These are phyloP conservation scores for Epichloe scottii DNA, from an alignment of 2,329 filamentous ascomycete genomes.

Conservation along the genomic window DNA sequence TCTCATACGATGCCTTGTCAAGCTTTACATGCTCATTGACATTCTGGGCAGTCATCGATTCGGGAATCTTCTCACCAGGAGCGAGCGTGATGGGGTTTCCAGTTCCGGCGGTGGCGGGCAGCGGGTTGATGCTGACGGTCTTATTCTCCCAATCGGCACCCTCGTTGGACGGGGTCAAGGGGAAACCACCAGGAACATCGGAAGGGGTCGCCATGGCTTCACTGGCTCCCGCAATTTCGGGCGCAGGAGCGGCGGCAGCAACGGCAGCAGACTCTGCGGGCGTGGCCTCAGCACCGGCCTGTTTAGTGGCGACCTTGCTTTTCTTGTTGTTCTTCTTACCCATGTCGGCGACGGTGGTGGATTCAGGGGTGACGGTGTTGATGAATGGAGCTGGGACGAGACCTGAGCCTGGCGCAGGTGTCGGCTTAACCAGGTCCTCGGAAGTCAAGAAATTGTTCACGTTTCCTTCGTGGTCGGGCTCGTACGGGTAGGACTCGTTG, in stretches of 20 bases:
- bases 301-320: slow-evolving; percentile 12
- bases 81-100: slow-evolving; percentile 72
- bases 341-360: slow-evolving; percentile 54
- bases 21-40: slow-evolving; percentile 60
- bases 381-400: slow-evolving; percentile 36
- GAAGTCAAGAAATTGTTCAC: slow-evolving; percentile 84
- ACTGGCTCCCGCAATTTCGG: slow-evolving; percentile 7
- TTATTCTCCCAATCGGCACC: slow-evolving; percentile 38
- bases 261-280: not conserved
- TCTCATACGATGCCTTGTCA: slow-evolving; percentile 79
- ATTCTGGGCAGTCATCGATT: slow-evolving; percentile 54
- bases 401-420: not conserved
- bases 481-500: slow-evolving; percentile 68
- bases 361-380: slow-evolving; percentile 56
- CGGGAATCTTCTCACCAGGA: slow-evolving; percentile 71
- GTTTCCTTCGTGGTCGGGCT: slow-evolving; percentile 73
- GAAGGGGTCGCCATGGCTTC: slow-evolving; percentile 17
- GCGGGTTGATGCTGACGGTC: slow-evolving; percentile 45
- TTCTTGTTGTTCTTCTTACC: slow-evolving; percentile 44
- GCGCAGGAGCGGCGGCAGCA: not conserved
- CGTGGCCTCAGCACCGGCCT: slow-evolving; percentile 8
- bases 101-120: slow-evolving; percentile 48
- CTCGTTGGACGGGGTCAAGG: slow-evolving; percentile 52
- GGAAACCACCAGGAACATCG: slow-evolving; percentile 36
- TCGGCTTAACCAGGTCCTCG: slow-evolving; percentile 47